A percentile compares a stretch with the other conserved stretches of the same genome.
Conservation (phyloP, 2,329 filamentous ascomycete genomes). For the Claviceps sp. region DNA sequence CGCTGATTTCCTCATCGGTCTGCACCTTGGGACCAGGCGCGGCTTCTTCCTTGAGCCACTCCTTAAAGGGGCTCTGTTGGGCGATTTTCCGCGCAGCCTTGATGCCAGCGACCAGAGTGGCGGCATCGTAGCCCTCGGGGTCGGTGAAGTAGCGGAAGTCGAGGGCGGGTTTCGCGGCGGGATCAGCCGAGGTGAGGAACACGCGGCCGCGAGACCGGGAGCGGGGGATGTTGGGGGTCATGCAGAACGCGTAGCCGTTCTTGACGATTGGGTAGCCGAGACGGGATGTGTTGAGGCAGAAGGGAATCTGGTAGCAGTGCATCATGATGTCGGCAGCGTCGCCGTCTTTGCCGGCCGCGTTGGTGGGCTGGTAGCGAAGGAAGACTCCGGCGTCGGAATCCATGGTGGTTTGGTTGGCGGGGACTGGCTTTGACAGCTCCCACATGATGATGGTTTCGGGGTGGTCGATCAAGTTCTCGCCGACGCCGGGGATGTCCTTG, state of each 20-base stretch:
- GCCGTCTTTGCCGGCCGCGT: conserved; percentile 55
- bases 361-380: conserved; percentile 60
- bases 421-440: conserved; percentile 68
- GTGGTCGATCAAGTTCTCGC: conserved; percentile 48
- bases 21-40: conserved; percentile 62
- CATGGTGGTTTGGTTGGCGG: conserved; percentile 74
- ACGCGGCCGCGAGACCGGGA: conserved; percentile 65
- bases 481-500: conserved; percentile 44
- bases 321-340: conserved; percentile 82
- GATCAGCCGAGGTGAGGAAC: conserved; percentile 65
- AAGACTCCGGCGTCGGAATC: conserved; percentile 84
- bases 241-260: conserved; percentile 77
- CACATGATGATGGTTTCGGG: conserved; percentile 49
- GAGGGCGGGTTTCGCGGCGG: conserved; percentile 64
- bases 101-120: conserved; percentile 66
- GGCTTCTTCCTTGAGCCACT: conserved; percentile 73
- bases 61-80: conserved; percentile 60
- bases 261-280: conserved; percentile 53
- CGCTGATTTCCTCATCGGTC: conserved; percentile 65
- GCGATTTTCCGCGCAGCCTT: conserved; percentile 66
- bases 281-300: conserved; percentile 71
- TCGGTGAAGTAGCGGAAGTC: conserved; percentile 89
- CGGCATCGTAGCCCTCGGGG: conserved; percentile 71
- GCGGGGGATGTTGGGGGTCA: conserved; percentile 83
- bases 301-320: conserved; percentile 94